Evolutionary conservation across 2,329 filamentous ascomycete genomes (phyloP).

Genomic region (Periconia sp.): DNA sequence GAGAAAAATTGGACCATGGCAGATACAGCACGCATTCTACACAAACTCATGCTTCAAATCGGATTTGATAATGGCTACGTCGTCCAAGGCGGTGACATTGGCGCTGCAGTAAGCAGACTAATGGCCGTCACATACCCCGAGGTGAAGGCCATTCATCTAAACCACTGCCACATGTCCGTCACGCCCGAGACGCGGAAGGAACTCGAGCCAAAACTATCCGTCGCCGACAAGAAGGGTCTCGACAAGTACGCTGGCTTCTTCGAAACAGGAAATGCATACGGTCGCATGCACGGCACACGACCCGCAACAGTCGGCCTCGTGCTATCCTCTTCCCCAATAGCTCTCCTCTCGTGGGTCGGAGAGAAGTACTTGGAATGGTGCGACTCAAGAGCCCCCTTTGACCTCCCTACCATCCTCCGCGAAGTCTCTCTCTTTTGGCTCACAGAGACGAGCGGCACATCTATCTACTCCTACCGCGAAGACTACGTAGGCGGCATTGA

Average conservation of each 20-base stretch:
- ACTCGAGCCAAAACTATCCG: constrained; percentile 25
- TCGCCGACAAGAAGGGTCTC: constrained; percentile 48
- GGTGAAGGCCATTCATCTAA: constrained; percentile 54
- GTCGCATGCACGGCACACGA: constrained; percentile 59
- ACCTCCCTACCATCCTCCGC: constrained; percentile 54
- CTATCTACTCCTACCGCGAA: constrained; percentile 58
- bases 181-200: constrained; percentile 24
- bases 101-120: constrained; percentile 51
- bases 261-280: constrained; percentile 56
- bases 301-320: constrained; percentile 64
- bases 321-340: constrained; percentile 60
- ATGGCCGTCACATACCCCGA: constrained; percentile 51
- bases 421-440: constrained; percentile 63
- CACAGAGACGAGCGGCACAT: constrained; percentile 55
- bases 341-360: constrained; percentile 64
- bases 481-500: constrained; percentile 9
- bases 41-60: constrained; percentile 60
- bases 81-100: constrained; percentile 64
- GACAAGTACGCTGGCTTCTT: constrained; percentile 48
- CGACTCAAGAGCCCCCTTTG: constrained; percentile 47
- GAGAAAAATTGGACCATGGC: constrained; percentile 51
- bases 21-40: constrained; percentile 53
- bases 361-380: constrained; percentile 64
- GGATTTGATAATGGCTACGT: constrained; percentile 60
- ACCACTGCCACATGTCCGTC: constrained; percentile 34